These are phyloP conservation scores for Protomyces arabidopsidicola DNA, from an alignment of 1,139 yeast species.

Conservation along the genomic window DNA sequence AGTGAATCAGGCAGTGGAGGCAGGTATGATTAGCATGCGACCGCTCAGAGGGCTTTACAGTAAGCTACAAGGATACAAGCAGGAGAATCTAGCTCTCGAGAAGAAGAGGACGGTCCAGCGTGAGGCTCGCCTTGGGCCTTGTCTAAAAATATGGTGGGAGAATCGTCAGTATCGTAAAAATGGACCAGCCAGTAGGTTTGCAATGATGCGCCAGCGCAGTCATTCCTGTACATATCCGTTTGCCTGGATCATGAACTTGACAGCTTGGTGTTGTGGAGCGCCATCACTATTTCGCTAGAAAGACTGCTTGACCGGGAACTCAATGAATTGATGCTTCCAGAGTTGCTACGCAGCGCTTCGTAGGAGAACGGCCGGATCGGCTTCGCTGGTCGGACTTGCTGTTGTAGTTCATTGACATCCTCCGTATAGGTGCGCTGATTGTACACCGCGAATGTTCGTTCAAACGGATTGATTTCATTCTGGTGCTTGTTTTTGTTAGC, in stretches of 20 bases:
- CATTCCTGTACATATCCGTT: too few species aligned
- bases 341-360: not conserved
- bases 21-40: too few species aligned
- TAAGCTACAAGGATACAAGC: too few species aligned
- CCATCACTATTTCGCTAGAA: not conserved
- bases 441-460: not conserved
- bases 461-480: not conserved
- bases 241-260: not conserved
- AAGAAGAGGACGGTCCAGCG: too few species aligned
- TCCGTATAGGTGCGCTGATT: not conserved
- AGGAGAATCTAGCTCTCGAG: too few species aligned
- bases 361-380: not conserved
- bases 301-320: not conserved
- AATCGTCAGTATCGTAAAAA: not conserved
- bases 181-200: too few species aligned
- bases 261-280: not conserved
- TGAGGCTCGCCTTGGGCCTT: too few species aligned
- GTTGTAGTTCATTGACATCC: not conserved
- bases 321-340: not conserved
- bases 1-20: too few species aligned
- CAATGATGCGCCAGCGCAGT: too few species aligned
- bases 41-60: too few species aligned
- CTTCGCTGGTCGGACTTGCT: not conserved
- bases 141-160: too few species aligned
- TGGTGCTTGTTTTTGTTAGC: not conserved